Evolutionary conservation across 139 green algal genomes (phyloP).

Genomic region (Chlamydomonas asymmetrica): DNA sequence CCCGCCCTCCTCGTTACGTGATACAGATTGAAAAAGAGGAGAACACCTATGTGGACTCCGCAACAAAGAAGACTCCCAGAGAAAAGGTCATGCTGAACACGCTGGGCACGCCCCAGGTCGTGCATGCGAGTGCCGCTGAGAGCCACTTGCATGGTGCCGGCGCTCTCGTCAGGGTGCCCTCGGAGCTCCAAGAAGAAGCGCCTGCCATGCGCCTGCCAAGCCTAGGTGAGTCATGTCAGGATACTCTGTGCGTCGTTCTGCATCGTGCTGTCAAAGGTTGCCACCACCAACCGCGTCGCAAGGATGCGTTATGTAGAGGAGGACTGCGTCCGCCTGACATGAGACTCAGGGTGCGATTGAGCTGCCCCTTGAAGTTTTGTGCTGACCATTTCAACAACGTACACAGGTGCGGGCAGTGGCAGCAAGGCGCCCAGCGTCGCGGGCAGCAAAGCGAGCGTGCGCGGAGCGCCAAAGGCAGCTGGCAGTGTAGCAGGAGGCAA

Average conservation of each 20-base stretch:
- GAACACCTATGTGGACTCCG: neutral
- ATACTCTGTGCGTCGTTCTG: neutral
- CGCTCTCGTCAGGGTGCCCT: neutral
- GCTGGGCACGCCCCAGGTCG: neutral
- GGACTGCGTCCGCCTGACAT: no score
- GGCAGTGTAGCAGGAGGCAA: neutral
- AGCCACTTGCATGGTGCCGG: neutral
- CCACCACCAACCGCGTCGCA: neutral
- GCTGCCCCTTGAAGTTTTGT: neutral
- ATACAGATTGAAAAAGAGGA: slow-evolving; percentile 32
- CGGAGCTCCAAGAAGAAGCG: neutral
- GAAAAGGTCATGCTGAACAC: slow-evolving; percentile 6
- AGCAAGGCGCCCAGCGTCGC: neutral
- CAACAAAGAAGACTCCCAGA: neutral
- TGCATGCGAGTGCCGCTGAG: neutral
- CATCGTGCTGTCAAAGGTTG: neutral
- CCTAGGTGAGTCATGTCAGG: neutral
- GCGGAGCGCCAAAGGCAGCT: neutral
- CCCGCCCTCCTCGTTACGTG: slow-evolving; percentile 4
- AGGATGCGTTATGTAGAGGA: neutral
- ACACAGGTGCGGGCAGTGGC: neutral
- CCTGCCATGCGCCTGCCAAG: neutral
- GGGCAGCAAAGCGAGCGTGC: neutral
- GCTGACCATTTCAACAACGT: neutral
- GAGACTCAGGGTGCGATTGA: neutral